Base-by-base conservation (phyloP, 768 basidiomycete genomes). In the Mycena amicta region DNA sequence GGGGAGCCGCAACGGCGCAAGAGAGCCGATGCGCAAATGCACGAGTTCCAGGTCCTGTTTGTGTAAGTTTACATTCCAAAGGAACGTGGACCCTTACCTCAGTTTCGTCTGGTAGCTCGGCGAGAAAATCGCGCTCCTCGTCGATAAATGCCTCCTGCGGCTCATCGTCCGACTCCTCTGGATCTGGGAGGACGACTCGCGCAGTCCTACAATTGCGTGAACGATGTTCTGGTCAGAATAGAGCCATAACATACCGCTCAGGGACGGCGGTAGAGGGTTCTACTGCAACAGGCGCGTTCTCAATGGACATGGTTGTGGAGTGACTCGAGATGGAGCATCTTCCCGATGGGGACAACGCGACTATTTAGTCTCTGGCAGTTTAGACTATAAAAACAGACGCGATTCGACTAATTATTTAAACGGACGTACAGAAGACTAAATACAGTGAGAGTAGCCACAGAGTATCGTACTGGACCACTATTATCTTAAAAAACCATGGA, bases 1-100 rank as follows among this genome's bases (percentile, higher is more conserved):
- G 2, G 82, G 77, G 13, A 96, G 79, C 26, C 83, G 83, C n/a
- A 96, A 78, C 18, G 79, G 80, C 13, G 76, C 77, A 1, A 93
- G 79, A 16, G 89, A 86, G 52, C 80, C 81, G 50, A 97, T 81
- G 27, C 90, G 86, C 3, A 87, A 80, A 71, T 96, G 93, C 5
- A 93, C 79, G 30, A 97, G 83, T 61, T 95, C 92, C 31, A 97
- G 78, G 64, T 96, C 93, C 95, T 96, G 39, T 49, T 49, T 54
- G 52, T 43, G 52, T 64, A 59, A 68, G 55, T 29, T 20, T 27
- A 52, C 25, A 23, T 26, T 59, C 49, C 56, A 30, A 22, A 25
- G 16, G 26, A 33, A 39, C 43, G 49, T 28, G 54, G 22, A 30
- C n/a, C 39, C 22, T 31, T 65, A 92, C 94, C 72, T 93, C 87